Percentiles rank a stretch among this genome's conserved stretches.
Conservation (phyloP, 169 alveolate genomes). For the Eimeria sp. region DNA sequence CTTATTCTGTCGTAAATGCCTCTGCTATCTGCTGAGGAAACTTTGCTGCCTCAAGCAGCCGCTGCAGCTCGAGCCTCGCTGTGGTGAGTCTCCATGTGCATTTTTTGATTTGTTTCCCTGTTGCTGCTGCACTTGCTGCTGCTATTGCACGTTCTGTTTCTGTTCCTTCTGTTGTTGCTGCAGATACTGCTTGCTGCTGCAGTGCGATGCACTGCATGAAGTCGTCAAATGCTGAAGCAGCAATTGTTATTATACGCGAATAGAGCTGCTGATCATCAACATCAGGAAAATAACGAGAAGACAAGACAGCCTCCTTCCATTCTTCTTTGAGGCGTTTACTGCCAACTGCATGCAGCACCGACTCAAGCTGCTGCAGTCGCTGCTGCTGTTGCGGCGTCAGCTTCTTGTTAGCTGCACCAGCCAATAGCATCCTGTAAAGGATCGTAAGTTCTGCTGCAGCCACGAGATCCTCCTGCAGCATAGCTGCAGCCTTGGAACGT, state of each 20-base stretch:
- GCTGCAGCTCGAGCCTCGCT: neutral
- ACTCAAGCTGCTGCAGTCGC: neutral
- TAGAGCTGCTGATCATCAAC: neutral
- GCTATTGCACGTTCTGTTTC: neutral
- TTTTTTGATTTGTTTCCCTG: too few relatives aligned
- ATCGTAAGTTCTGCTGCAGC: constrained; percentile 32
- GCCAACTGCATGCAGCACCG: neutral
- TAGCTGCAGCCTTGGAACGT: neutral
- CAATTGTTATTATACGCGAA: neutral
- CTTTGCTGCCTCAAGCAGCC: neutral
- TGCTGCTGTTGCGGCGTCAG: neutral
- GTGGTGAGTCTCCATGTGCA: neutral
- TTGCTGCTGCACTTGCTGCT: neutral
- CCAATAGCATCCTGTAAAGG: neutral
- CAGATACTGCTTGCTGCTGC: neutral
- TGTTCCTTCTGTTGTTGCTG: neutral
- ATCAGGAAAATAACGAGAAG: neutral
- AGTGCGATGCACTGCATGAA: neutral
- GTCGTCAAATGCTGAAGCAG: neutral
- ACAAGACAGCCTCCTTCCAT: neutral
- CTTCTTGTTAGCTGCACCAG: neutral
- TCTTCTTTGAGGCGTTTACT: neutral
- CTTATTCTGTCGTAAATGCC: neutral
- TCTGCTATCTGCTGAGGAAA: constrained; percentile 9
- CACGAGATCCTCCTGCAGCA: constrained; percentile 22